Base-by-base conservation (phyloP, 768 basidiomycete genomes). In the Tricholoma flavovirens region DNA sequence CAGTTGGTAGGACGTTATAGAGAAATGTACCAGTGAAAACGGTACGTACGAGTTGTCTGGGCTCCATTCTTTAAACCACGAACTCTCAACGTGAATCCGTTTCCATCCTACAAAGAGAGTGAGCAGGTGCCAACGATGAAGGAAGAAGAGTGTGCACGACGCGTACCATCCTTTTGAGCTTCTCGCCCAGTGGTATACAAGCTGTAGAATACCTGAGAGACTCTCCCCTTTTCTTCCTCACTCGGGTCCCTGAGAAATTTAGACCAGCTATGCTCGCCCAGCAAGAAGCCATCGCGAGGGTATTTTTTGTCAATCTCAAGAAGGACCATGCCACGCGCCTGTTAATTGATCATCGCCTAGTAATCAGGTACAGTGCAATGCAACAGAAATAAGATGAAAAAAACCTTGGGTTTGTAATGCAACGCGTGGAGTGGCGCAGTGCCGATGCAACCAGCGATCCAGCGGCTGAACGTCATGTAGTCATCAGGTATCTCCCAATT, bases 211-310 rank as follows among this genome's bases (percentile, higher is more conserved):
- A 81, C 70, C 64, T 72, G 66, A 9, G 72, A 71, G 8, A 71
- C 67, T 26, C 71, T 62, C 0, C 64, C 66, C 14, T 60, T 60
- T 60, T 82, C 78, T 32, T 78, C 73, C 0, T 56, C 56, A 5
- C 51, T 64, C 1, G 78, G 76, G 5, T 71, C 68, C 58, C 65
- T 70, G 15, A 83, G 65, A 52, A 82, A 75, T 29, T 78, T 71
- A 17, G 52, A 54, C 80, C 80, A 82, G 14, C 71, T 69, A 58
- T 83, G 82, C 60, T 80, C 79, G 53, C 81, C 82, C 1, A 83
- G 66, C 12, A 83, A 59, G 12, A 64, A 62, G 21, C 71, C 66
- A 15, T 71, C 68, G 43, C 72, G 62, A 15, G 60, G 61, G 50
- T 69, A 77, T 3, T 62, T 60, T 55, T 74, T 74, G 32, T 74